Conservation (phyloP, 768 basidiomycete genomes). For the Rhodosporidiobolus sp. region DNA sequence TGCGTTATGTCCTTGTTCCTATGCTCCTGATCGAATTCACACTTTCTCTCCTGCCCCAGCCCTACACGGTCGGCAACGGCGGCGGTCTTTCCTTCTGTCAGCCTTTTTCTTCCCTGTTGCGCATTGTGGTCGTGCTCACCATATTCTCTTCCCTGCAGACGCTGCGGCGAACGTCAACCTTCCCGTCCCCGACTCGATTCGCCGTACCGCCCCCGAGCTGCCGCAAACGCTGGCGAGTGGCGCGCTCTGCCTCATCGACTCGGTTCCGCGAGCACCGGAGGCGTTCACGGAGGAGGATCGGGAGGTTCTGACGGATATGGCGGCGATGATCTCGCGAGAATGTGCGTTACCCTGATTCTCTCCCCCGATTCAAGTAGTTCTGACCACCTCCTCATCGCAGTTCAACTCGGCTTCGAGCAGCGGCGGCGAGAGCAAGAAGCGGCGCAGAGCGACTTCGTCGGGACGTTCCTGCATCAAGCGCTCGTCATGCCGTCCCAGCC, state of each 20-base stretch:
- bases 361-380: not conserved
- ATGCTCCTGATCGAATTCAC: not conserved
- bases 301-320: constrained; percentile 18
- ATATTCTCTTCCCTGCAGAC: not conserved
- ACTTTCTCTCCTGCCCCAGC: not conserved
- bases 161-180: constrained; percentile 26
- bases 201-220: not conserved
- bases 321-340: constrained; percentile 35
- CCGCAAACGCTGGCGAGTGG: constrained; percentile 20
- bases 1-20: not conserved
- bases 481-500: constrained; percentile 28
- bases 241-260: constrained; percentile 31
- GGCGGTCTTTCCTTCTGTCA: constrained; percentile 12
- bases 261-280: not conserved
- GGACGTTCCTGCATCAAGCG: constrained; percentile 13
- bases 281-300: constrained; percentile 23
- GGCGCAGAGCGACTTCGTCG: constrained; percentile 23
- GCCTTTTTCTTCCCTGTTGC: not conserved
- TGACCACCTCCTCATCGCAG: constrained; percentile 1
- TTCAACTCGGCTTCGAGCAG: constrained; percentile 33
- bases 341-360: constrained; percentile 1
- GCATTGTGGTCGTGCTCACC: not conserved
- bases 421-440: constrained; percentile 20
- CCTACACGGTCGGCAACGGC: constrained; percentile 10
- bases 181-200: not conserved